Evolutionary conservation across 495 filamentous ascomycete species (phyloP).

Genomic region (Talaromyces trachyspermus): DNA sequence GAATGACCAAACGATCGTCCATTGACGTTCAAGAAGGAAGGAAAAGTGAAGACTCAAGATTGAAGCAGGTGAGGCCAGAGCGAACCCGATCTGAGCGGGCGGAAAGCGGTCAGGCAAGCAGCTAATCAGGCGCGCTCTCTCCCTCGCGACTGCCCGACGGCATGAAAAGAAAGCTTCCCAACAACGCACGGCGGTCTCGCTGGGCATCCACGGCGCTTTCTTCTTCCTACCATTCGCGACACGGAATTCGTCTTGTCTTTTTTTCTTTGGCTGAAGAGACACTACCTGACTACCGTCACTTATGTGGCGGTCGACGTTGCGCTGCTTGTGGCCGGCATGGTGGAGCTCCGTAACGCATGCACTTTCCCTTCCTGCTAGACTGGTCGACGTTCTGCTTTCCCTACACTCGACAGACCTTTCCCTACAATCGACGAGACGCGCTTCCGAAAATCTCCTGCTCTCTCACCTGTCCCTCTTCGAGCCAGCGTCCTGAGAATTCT

Average conservation of each 20-base stretch:
- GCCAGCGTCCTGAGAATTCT: too few species aligned
- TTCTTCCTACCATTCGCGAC: background rate
- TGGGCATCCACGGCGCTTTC: slow-evolving; percentile 3
- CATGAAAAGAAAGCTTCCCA: slow-evolving; percentile 1
- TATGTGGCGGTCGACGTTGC: too few species aligned
- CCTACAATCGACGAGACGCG: too few species aligned
- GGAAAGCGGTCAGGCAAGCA: slow-evolving; percentile 3
- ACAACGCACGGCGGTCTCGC: background rate
- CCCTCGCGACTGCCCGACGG: slow-evolving; percentile 2
- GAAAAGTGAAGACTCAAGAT: background rate
- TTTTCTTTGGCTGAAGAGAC: too few species aligned
- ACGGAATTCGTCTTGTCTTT: background rate
- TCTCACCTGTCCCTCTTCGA: too few species aligned
- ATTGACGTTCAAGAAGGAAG: background rate
- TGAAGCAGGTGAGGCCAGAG: background rate
- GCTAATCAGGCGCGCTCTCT: background rate
- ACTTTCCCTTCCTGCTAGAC: too few species aligned
- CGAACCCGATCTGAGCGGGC: background rate
- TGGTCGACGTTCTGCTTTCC: too few species aligned
- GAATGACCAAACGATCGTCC: slow-evolving; percentile 41
- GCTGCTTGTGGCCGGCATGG: too few species aligned
- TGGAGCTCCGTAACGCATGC: too few species aligned
- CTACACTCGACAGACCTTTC: too few species aligned
- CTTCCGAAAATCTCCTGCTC: too few species aligned
- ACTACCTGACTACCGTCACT: too few species aligned